A percentile compares a stretch with the other conserved stretches of the same genome.
Evolutionary conservation across 805 yeast genomes (phyloP).

Genomic region (Myxozyma sirexii): DNA sequence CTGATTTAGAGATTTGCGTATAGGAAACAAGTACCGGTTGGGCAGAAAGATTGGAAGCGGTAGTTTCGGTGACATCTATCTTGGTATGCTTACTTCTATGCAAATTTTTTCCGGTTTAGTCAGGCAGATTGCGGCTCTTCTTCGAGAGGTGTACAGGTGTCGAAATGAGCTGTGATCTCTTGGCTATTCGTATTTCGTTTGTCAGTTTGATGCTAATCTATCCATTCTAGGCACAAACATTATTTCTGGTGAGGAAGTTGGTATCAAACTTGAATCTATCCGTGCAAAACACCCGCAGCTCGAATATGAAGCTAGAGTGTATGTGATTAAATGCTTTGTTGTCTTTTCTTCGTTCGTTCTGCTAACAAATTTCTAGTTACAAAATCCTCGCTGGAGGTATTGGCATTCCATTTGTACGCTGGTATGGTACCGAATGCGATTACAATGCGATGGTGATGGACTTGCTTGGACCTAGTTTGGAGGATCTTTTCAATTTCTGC

Average conservation of each 20-base stretch:
- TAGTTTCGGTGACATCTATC: constrained; percentile 94
- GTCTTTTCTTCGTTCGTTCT: not conserved
- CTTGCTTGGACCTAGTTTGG: constrained; percentile 90
- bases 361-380: constrained; percentile 46
- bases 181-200: no score
- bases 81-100: constrained; percentile 45
- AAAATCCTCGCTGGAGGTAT: constrained; percentile 94
- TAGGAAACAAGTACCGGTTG: constrained; percentile 90
- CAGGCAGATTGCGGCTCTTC: no score
- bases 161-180: no score
- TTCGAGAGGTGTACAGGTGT: no score
- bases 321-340: not conserved
- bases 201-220: no score
- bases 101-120: not conserved
- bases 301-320: constrained; percentile 93
- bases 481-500: constrained; percentile 94
- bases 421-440: constrained; percentile 96
- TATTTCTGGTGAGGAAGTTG: constrained; percentile 96
- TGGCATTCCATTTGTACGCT: constrained; percentile 94
- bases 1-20: constrained; percentile 62
- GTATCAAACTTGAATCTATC: constrained; percentile 88
- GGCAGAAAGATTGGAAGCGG: constrained; percentile 97
- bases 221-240: constrained; percentile 70
- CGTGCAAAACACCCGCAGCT: constrained; percentile 95
- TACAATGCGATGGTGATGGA: constrained; percentile 97